Conservation (phyloP, 2,329 filamentous ascomycete genomes). For the Alternaria longipes region DNA sequence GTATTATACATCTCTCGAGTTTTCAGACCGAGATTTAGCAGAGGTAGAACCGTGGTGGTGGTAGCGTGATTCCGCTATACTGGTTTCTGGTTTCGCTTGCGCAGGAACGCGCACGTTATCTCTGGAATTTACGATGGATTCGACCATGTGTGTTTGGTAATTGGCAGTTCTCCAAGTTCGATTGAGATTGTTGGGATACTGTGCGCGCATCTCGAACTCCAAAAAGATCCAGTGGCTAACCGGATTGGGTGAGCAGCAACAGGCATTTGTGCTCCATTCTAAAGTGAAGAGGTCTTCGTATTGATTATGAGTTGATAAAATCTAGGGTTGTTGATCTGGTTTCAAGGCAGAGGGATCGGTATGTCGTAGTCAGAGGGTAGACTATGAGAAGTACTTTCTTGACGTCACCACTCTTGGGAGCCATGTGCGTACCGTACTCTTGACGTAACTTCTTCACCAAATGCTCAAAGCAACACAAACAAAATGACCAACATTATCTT, state of each 20-base stretch:
- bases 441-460: neutral
- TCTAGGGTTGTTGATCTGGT: neutral
- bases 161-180: neutral
- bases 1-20: neutral
- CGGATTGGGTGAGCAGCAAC: neutral
- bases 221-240: neutral
- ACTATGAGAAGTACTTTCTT: neutral
- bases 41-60: neutral
- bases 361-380: neutral
- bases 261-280: neutral
- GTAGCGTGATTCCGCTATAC: slow-evolving; percentile 2
- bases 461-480: neutral
- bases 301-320: neutral
- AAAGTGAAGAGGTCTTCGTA: neutral
- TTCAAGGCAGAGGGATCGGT: neutral
- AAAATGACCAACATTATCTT: slow-evolving; percentile 15
- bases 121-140: neutral
- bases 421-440: neutral
- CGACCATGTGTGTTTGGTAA: too few relatives aligned
- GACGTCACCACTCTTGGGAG: slow-evolving; percentile 12
- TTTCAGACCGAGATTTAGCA: neutral
- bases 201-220: neutral
- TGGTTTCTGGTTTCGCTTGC: slow-evolving; percentile 7
- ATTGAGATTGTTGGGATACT: neutral
- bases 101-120: neutral